Evolutionary conservation across 2,329 filamentous ascomycete genomes (phyloP), one percentile per base, ranked within the genome.

Genomic region (Colletotrichum nymphaeae): DNA sequence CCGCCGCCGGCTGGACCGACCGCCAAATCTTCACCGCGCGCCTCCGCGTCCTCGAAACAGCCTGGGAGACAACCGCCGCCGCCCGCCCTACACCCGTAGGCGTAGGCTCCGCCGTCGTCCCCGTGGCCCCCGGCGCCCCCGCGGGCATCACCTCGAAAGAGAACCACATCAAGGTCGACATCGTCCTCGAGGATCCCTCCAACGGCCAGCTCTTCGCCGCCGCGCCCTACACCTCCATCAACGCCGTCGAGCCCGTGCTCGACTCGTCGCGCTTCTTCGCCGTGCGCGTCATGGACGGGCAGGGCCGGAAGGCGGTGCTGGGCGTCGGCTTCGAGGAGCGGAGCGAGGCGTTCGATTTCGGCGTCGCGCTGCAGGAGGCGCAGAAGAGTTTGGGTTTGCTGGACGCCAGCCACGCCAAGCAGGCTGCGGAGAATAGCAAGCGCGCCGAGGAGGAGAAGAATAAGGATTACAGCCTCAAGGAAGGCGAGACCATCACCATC

Each of bases 261-360:
- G 95, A 97, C 81, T 94, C 91, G 79, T 92, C 90, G 74, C 90
- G 95, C 42, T 97, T 97, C 87, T 97, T 97, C 80, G 95, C 95
- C 6, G 81, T 97, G 46, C 88, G 93, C 16, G 94, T 97, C 1
- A 91, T 94, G 72, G 94, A 95, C 74, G 92, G 92, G 46, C 88
- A 89, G 53, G 92, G 93, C 1, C 88, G 92, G 77, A 95, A 95
- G 81, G 95, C 95, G 12, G 89, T 93, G 58, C 84, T 98, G 72
- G 95, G 95, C 11, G 90, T 97, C 76, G 95, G 95, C 11, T 97
- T 97, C 80, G 94, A 97, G 85, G 94, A 97, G 82, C 87, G 95
- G 63, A 92, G 90, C 78, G 94, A 96, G 78, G 94, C 95, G 1
- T 96, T 97, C 77, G 95, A 98, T 80, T 95, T 97, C 78, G 90